Conservation (phyloP, 192 early-diverging fungal genomes). For the Backusella macrospora region DNA sequence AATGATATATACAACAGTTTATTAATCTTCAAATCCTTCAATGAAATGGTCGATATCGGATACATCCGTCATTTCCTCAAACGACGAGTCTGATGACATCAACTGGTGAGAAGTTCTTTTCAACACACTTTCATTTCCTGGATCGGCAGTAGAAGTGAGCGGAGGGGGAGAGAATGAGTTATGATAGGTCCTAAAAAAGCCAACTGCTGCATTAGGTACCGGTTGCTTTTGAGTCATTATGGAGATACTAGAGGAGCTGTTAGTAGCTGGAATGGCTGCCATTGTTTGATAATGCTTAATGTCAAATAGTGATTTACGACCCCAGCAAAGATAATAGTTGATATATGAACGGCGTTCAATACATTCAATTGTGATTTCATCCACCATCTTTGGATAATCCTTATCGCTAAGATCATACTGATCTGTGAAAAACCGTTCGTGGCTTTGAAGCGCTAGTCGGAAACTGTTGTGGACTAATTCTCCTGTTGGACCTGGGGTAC, state of each 20-base stretch:
- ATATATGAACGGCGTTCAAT: background rate
- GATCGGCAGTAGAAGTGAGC: background rate
- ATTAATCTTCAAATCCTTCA: constrained; percentile 3
- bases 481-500: background rate
- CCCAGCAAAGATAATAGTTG: constrained; percentile 25
- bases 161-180: background rate
- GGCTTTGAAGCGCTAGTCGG: background rate
- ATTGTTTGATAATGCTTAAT: background rate
- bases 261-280: background rate
- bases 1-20: too few species aligned
- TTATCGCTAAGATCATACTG: background rate
- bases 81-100: background rate
- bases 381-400: background rate
- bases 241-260: background rate
- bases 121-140: background rate
- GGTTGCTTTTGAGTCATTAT: background rate
- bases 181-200: background rate
- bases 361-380: background rate
- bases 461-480: constrained; percentile 15
- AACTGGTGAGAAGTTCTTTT: background rate
- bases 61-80: background rate
- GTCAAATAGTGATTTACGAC: constrained; percentile 22
- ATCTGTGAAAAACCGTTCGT: background rate
- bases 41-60: constrained; percentile 7
- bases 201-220: background rate